Conservation (phyloP, 192 early-diverging fungal species). For the Phlyctochytrium bullatum region DNA sequence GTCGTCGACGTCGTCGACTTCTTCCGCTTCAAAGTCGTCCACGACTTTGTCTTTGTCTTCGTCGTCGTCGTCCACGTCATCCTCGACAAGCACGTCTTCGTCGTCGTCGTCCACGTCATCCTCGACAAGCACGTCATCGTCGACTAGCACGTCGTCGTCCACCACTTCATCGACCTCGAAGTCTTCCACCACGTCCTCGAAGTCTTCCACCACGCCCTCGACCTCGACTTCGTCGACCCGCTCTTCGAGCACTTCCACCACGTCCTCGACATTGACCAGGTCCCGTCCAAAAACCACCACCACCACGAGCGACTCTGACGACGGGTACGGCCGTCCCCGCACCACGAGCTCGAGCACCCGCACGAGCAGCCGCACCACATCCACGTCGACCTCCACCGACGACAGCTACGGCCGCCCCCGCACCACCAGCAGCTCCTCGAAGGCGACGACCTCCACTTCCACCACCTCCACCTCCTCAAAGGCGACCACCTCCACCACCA, state of each 20-base stretch:
- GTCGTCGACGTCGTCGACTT: no score
- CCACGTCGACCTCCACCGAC: background rate
- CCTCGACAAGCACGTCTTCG: no score
- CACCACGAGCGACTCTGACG: background rate
- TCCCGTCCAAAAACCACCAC: background rate
- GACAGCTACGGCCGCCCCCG: background rate
- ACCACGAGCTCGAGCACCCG: no score
- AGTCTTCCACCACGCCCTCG: no score
- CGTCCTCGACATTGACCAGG: background rate
- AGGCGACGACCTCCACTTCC: background rate
- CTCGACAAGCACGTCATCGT: no score
- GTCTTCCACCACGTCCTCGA: no score
- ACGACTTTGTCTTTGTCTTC: no score
- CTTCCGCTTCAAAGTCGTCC: no score
- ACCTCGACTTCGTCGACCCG: background rate
- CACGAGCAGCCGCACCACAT: no score
- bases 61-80: no score
- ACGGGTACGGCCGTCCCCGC: background rate
- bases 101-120: no score
- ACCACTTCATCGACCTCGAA: background rate
- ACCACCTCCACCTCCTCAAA: background rate
- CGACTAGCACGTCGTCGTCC: background rate
- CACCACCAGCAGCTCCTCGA: background rate
- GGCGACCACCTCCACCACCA: background rate
- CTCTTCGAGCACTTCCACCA: background rate